Conservation (phyloP, 2,329 filamentous ascomycete genomes). For the Ascochyta koolunga region DNA sequence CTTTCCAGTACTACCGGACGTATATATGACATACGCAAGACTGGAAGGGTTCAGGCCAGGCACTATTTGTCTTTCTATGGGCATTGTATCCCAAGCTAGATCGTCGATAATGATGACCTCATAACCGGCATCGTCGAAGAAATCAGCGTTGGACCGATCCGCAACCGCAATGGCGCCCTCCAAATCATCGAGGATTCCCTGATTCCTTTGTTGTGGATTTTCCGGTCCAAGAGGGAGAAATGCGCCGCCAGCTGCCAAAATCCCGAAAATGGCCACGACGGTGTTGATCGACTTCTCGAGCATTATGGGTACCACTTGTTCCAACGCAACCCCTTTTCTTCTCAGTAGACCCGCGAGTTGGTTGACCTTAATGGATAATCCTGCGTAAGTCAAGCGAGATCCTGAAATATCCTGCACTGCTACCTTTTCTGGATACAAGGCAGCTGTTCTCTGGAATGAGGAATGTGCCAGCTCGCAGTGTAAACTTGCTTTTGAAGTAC, state of each 20-base stretch:
- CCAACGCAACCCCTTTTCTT: too few species aligned
- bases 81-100: neutral
- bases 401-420: too few species aligned
- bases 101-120: neutral
- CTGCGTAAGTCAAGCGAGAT: too few species aligned
- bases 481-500: too few species aligned
- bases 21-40: neutral
- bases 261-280: neutral
- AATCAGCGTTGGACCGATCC: too few species aligned
- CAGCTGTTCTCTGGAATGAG: too few species aligned
- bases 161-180: too few species aligned
- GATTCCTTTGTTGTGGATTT: neutral
- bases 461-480: too few species aligned
- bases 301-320: conserved; percentile 20
- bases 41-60: neutral
- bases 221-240: neutral
- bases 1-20: neutral
- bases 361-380: too few species aligned
- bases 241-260: neutral
- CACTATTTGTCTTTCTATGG: neutral
- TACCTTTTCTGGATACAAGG: too few species aligned
- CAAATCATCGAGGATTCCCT: too few species aligned
- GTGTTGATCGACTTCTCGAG: neutral
- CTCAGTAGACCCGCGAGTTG: too few species aligned
- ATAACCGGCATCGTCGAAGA: neutral